Base-by-base conservation (phyloP, 1,284 basidiomycete genomes). In the Irpex lacteus region DNA sequence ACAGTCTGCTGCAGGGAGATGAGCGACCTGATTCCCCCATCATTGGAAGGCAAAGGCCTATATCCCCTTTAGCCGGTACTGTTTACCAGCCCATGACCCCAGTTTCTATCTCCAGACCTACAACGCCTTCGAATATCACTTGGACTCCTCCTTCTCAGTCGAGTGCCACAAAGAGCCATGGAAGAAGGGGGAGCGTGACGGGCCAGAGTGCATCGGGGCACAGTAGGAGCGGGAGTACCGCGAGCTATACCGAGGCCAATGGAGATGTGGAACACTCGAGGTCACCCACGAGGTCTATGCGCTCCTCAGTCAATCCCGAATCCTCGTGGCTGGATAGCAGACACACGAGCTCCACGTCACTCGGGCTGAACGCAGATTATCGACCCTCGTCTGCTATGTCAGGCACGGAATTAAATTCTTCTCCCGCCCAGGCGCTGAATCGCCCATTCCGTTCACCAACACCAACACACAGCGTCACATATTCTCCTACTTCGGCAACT, bases 71-170 rank as follows among this genome's bases (percentile, higher is more conserved):
- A 38, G 82, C 88, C 36, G 81, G 80, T 26, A 78, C 82, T 36
- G 76, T 84, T 3, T 90, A 81, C 73, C 89, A 89, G 73, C 80
- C 87, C 5, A 79, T 89, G 77, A 70, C 70, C 1, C 44, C 56
- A 36, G 55, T 61, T 15, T 65, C 68, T 8, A 80, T 85, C 59
- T 85, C 88, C 65, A 83, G 89, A 61, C 88, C 90, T 44, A 77
- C 79, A 61, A 92, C 91, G 3, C 90, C 90, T 40, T 92, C 90
- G 1, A 90, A 88, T 70, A 82, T 91, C 60, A 85, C 85, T 19
- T 92, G 90, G 78, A 76, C 73, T 60, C 65, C 73, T 36, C 59
- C 62, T 7, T 36, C 66, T 6, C 70, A 66, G 38, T 66, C 72
- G 1, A 65, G 68, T 15, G 65, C 66, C 44, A 61, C 67, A 54